These are phyloP conservation scores for Quercus gilva DNA, from an alignment of 306 rosid species.

Conservation along the genomic window DNA sequence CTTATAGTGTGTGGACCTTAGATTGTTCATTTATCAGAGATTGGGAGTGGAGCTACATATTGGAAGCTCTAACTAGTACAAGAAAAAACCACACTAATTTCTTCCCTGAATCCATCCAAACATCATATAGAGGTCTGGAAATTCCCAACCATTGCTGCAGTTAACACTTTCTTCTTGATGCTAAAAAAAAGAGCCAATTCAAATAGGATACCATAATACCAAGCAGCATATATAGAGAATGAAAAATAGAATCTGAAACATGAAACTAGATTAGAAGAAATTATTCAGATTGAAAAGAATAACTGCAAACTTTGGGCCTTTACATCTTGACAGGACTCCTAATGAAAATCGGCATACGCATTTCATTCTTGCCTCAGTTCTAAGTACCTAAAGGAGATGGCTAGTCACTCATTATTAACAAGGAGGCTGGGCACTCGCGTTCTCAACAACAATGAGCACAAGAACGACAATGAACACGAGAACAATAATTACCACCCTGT, in stretches of 20 bases:
- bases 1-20: not conserved
- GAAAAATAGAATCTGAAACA: not conserved
- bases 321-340: not conserved
- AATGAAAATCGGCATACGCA: constrained; percentile 1
- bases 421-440: constrained; percentile 19
- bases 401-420: constrained; percentile 2
- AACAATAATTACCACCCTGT: too few species aligned
- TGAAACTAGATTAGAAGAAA: not conserved
- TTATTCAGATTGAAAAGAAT: not conserved
- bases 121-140: not conserved
- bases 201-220: not conserved
- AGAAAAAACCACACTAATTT: not conserved
- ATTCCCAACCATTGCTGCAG: not conserved
- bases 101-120: not conserved
- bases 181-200: not conserved
- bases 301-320: not conserved
- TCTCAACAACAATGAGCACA: constrained; percentile 25
- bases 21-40: too few species aligned
- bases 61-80: too few species aligned
- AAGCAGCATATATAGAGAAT: not conserved
- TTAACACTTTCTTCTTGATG: not conserved
- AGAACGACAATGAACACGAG: not conserved
- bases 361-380: constrained; percentile 17
- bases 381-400: constrained; percentile 16
- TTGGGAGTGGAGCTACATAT: too few species aligned